Evolutionary conservation across 805 yeast genomes (phyloP), one percentile per base, ranked within the genome.

Genomic region (Ascoidea rubescens): DNA sequence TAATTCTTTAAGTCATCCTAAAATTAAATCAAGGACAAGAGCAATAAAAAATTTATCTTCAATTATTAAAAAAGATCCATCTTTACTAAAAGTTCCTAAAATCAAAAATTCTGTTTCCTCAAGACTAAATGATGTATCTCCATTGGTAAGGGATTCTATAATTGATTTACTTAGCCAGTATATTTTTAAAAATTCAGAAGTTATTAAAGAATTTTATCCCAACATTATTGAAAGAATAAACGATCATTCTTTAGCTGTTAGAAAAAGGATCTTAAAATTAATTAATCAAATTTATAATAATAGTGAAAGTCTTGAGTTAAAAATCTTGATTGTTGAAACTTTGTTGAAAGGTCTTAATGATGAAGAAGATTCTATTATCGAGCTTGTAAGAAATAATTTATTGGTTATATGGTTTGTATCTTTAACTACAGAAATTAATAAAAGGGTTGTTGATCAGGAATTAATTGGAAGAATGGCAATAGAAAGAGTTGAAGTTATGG

Each of bases 131-230:
- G 91, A 84, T 55, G 60, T 74, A 0, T 84, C 88, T 2, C 79
- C 95, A 0, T 73, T 82, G 45, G 91, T 87, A 0, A 73, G 88
- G 53, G 89, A 84, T 58, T 87, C 95, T 0, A 82, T 82, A 2
- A 67, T 88, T 32, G 93, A 86, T 47, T 69, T 88, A 45, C 64
- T 88, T 31, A 72, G 74, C 8, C 71, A 69, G 50, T 77, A 73
- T 52, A 60, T 81, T 45, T 59, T 66, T 2, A 57, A 68, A 1
- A 71, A 71, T 50, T 77, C 79, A 0, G 72, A 69, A 3, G 61
- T 73, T 33, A 68, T 76, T 21, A 70, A 71, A 2, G 73, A 72
- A 31, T 81, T 76, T 56, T 78, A 78, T 59, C 65, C 62, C 6
- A 66, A 75, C 16, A 65, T 84, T 5, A 69, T 79, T 47, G 74